These are phyloP conservation scores for Gamarada debralockiae DNA, from an alignment of 495 filamentous ascomycete genomes.

Conservation along the genomic window DNA sequence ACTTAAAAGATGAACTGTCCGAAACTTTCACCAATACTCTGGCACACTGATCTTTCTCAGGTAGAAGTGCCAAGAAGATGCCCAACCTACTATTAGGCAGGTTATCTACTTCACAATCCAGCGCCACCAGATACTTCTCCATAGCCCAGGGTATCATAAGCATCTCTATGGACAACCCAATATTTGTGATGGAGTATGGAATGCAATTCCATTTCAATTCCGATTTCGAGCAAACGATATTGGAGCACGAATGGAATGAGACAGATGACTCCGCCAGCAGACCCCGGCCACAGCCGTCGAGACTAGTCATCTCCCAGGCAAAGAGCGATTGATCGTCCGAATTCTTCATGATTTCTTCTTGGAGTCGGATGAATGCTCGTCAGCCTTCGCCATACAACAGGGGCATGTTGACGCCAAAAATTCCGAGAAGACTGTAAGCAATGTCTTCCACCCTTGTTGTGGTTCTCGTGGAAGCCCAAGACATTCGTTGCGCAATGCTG, in stretches of 20 bases:
- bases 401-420: not conserved
- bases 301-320: not conserved
- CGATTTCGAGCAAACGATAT: not conserved
- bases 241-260: not conserved
- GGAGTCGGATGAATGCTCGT: not conserved
- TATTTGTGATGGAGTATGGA: slow-evolving; percentile 5
- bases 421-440: not conserved
- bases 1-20: not conserved
- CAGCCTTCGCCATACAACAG: not conserved
- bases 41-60: not conserved
- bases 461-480: not conserved
- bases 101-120: not conserved
- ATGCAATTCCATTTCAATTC: not conserved
- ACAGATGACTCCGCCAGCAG: not conserved
- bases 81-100: not conserved
- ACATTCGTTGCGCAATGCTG: not conserved
- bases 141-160: slow-evolving; percentile 1
- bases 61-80: not conserved
- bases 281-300: not conserved
- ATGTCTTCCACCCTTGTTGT: not conserved
- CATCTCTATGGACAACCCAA: not conserved
- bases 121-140: not conserved
- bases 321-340: not conserved
- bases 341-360: not conserved
- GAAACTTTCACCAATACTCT: not conserved